phyloP scores from a whole-genome alignment of 1,284 basidiomycete species.

The Naganishia sp. region DNA sequence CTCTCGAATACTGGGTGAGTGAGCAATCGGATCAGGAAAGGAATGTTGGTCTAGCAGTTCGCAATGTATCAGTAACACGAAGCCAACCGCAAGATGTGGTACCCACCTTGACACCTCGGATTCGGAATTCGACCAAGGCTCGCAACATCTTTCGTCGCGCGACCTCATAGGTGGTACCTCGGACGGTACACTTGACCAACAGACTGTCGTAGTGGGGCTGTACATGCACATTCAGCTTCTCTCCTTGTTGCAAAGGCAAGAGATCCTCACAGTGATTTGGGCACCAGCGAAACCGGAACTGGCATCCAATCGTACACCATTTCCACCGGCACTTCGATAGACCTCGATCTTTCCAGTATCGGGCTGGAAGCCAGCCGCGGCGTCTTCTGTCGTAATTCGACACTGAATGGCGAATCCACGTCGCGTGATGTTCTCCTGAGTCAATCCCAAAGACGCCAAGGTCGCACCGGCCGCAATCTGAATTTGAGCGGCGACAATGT shows the following conservation, averaged over 20 bases:
- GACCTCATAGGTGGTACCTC: slow-evolving; percentile 97
- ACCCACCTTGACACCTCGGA: slow-evolving; percentile 90
- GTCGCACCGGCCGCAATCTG: slow-evolving; percentile 97
- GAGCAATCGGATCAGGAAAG: slow-evolving; percentile 96
- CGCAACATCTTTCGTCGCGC: slow-evolving; percentile 98
- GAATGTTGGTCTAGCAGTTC: slow-evolving; percentile 84
- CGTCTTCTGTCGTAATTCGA: slow-evolving; percentile 98
- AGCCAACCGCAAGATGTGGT: neutral
- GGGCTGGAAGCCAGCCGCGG: slow-evolving; percentile 87
- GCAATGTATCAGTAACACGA: neutral
- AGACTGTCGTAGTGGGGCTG: slow-evolving; percentile 97
- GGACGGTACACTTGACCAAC: slow-evolving; percentile 94
- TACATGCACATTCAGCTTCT: neutral
- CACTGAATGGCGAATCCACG: slow-evolving; percentile 98
- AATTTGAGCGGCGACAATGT: slow-evolving; percentile 97
- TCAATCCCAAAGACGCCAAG: slow-evolving; percentile 89
- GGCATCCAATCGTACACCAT: slow-evolving; percentile 96
- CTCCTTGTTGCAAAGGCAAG: neutral
- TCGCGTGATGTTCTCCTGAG: slow-evolving; percentile 94
- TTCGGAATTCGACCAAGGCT: slow-evolving; percentile 98
- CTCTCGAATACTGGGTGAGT: slow-evolving; percentile 97
- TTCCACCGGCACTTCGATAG: slow-evolving; percentile 96
- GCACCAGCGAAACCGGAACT: slow-evolving; percentile 98
- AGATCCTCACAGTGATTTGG: slow-evolving; percentile 82
- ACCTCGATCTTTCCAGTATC: slow-evolving; percentile 99